Base-by-base conservation (phyloP, 371 early-diverging fungal species). In the Zopfochytrium polystomum region DNA sequence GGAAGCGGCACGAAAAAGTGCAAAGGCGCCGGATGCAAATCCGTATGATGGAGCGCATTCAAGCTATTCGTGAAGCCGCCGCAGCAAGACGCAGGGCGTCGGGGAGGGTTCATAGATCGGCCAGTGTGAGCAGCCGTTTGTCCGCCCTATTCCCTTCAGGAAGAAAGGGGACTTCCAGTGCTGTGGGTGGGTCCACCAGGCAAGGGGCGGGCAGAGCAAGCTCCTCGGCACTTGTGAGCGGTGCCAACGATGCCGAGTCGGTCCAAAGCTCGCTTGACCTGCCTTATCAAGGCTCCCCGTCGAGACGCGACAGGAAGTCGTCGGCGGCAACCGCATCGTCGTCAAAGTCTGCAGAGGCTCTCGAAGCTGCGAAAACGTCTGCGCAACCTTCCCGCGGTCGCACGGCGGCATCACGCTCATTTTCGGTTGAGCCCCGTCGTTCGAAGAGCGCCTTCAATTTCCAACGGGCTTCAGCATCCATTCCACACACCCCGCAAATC, bases 1-100 rank as follows among this genome's bases (percentile, higher is more conserved):
- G 80, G 7, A 79, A 84, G 49, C 77, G 82, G 2, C 71, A 77
- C 56, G 78, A 82, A 44, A 71, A 68, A 58, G 44, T 22, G 43
- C 52, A 62, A 58, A 60, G 50, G 33, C 46, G 49, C 57, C 50
- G 38, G 11, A 71, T 32, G 38, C 58, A 50, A 57, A 46, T 27
- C 3, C 25, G 54, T 20, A 34, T 60, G 55, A 55, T 31, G 56
- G 26, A 55, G 45, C 43, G 26, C 6, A 18, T 43, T 18, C 9
- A 22, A 20, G 60, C 60, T 29, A 42, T 60, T 26, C 3, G 52
- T 33, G 29, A 48, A n/a, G 58, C 34, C 13, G 45, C 58, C n/a
- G 9, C 9, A 13, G 48, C 13, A 22, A 48, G 23, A 22, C 9
- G 23, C 13, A 48, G 48, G 25, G n/a, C n/a, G n/a, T n/a, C n/a